Percentiles rank a stretch among this genome's conserved stretches.
phyloP scores from a whole-genome alignment of 345 rosid species.

The Orychophragmus violaceus region DNA sequence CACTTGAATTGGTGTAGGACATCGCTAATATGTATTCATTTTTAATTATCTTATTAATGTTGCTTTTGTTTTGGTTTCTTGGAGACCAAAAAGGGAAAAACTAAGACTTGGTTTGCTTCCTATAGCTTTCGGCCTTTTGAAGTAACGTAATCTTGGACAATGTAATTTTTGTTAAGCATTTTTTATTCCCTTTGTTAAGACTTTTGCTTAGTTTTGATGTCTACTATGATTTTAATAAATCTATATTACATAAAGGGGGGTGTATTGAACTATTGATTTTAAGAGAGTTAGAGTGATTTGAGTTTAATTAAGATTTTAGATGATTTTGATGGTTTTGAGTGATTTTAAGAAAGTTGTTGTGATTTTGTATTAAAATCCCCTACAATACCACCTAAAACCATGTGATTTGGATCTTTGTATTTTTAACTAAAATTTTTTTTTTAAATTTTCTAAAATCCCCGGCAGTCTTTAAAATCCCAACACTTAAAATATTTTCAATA shows the following conservation, averaged over 20 bases:
- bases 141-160: slow-evolving; percentile 1
- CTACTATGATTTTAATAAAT: background rate
- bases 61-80: slow-evolving; percentile 18
- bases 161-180: slow-evolving; percentile 1
- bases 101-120: slow-evolving; percentile 8
- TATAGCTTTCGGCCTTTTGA: background rate
- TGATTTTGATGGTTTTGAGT: too few relatives aligned
- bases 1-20: slow-evolving; percentile 14
- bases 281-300: too few relatives aligned
- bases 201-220: background rate
- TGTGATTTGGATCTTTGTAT: too few relatives aligned
- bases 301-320: too few relatives aligned
- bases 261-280: too few relatives aligned
- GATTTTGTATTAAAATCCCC: too few relatives aligned
- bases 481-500: too few relatives aligned
- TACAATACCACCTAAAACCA: too few relatives aligned
- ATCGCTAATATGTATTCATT: slow-evolving; percentile 9
- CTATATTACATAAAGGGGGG: background rate
- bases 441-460: too few relatives aligned
- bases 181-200: background rate
- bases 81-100: slow-evolving; percentile 5
- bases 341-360: too few relatives aligned
- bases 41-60: background rate
- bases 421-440: too few relatives aligned
- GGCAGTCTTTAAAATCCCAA: too few relatives aligned